phyloP scores from a whole-genome alignment of 495 filamentous ascomycete species.

The Xylaria cubensis region DNA sequence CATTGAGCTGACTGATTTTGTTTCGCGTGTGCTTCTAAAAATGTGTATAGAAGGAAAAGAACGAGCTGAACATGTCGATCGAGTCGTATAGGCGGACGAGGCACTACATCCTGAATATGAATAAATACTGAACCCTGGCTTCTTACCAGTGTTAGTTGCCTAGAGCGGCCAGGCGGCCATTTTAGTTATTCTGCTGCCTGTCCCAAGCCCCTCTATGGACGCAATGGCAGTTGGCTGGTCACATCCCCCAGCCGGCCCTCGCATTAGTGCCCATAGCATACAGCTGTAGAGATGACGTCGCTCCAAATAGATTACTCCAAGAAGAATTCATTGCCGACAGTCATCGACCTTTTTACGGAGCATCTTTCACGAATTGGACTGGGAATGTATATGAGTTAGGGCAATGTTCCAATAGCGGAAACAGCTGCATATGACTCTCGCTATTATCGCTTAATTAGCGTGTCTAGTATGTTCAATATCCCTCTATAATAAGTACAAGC shows the following conservation, averaged over 20 bases:
- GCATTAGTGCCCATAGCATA: background rate
- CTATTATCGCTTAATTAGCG: conserved; percentile 23
- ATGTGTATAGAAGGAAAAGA: background rate
- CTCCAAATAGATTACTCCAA: background rate
- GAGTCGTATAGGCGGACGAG: background rate
- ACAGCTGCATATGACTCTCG: background rate
- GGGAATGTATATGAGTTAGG: too few species aligned
- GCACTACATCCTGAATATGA: background rate
- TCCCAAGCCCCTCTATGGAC: background rate
- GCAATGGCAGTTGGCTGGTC: background rate
- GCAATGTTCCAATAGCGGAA: background rate
- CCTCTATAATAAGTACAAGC: conserved; percentile 5
- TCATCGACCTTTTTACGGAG: background rate
- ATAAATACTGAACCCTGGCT: background rate
- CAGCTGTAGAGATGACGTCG: background rate
- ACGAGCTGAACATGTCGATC: background rate
- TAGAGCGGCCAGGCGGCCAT: conserved; percentile 20
- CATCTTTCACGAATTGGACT: background rate
- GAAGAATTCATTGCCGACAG: background rate
- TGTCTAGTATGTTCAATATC: conserved; percentile 20
- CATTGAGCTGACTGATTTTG: conserved; percentile 12
- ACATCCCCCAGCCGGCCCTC: background rate
- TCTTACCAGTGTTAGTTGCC: conserved; percentile 18
- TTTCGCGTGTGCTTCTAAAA: background rate
- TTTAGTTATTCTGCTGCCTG: conserved; percentile 42